Evolutionary conservation across 768 basidiomycete genomes (phyloP).

Genomic region (Daedaleopsis nitida): DNA sequence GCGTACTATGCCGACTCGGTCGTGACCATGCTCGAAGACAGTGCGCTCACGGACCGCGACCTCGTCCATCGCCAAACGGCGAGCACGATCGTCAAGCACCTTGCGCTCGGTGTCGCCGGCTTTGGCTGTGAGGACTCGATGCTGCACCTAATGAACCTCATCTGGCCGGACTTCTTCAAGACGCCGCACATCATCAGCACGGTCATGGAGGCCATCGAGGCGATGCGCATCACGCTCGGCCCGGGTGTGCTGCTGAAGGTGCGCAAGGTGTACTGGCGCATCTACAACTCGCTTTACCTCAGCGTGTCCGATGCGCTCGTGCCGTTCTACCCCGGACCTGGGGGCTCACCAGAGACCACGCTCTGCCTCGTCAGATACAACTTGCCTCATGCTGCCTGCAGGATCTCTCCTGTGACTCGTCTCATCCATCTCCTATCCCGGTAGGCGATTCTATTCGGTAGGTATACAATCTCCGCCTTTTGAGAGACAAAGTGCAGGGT

Average conservation of each 20-base stretch:
- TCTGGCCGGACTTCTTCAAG: slow-evolving; percentile 99
- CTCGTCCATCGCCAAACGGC: slow-evolving; percentile 98
- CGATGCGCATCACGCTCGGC: slow-evolving; percentile 94
- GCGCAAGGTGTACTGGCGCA: slow-evolving; percentile 92
- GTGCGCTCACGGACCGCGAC: slow-evolving; percentile 95
- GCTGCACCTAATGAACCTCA: slow-evolving; percentile 95
- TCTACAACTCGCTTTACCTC: slow-evolving; percentile 93
- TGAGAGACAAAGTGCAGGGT: no score
- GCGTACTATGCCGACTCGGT: slow-evolving; percentile 97
- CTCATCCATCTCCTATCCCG: no score
- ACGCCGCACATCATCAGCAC: slow-evolving; percentile 98
- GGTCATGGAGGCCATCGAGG: slow-evolving; percentile 97
- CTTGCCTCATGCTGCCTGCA: no score
- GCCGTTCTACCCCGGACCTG: slow-evolving; percentile 92
- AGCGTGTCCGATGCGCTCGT: slow-evolving; percentile 91
- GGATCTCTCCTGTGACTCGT: no score
- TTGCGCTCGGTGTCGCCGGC: slow-evolving; percentile 95
- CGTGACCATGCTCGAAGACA: slow-evolving; percentile 98
- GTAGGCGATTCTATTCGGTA: no score
- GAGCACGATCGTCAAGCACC: slow-evolving; percentile 96
- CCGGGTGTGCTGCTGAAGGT: slow-evolving; percentile 94
- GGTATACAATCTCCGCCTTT: no score
- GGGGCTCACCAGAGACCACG: no score
- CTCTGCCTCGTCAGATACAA: no score
- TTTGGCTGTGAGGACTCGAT: slow-evolving; percentile 98